phyloP scores from a whole-genome alignment of 176 grass and related monocot species.

The Lolium multiflorum region DNA sequence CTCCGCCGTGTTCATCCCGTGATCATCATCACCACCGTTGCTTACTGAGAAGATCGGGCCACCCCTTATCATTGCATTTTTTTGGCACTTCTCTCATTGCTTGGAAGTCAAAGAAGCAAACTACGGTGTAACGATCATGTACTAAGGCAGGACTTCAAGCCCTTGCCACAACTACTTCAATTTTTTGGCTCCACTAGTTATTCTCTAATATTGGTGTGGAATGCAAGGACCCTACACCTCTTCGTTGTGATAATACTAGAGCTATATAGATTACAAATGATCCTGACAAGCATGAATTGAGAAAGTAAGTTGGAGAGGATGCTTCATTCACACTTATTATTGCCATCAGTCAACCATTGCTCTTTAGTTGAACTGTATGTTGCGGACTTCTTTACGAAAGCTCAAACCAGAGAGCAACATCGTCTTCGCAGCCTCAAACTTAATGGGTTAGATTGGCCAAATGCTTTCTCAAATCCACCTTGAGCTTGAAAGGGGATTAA shows the following conservation, averaged over 20 bases:
- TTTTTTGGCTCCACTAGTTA: not conserved
- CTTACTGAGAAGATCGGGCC: too few relatives aligned
- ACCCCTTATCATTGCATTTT: too few relatives aligned
- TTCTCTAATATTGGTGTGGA: not conserved
- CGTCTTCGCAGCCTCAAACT: too few relatives aligned
- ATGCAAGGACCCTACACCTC: not conserved
- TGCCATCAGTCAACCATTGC: not conserved
- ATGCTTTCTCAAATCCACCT: too few relatives aligned
- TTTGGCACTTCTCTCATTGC: not conserved
- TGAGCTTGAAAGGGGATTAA: too few relatives aligned
- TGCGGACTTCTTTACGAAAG: not conserved
- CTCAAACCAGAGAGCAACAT: too few relatives aligned
- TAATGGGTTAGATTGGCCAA: too few relatives aligned
- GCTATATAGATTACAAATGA: not conserved
- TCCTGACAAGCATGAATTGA: not conserved
- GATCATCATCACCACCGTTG: too few relatives aligned
- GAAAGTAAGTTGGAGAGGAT: not conserved
- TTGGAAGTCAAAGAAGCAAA: not conserved
- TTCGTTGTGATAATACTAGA: not conserved
- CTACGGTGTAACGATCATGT: not conserved
- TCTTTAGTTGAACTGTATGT: not conserved
- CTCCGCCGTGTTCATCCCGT: too few relatives aligned
- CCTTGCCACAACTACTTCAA: not conserved
- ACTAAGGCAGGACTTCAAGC: not conserved
- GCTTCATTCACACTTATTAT: not conserved